phyloP scores from a whole-genome alignment of 2,329 filamentous ascomycete species.

The Epichloe amarillans region DNA sequence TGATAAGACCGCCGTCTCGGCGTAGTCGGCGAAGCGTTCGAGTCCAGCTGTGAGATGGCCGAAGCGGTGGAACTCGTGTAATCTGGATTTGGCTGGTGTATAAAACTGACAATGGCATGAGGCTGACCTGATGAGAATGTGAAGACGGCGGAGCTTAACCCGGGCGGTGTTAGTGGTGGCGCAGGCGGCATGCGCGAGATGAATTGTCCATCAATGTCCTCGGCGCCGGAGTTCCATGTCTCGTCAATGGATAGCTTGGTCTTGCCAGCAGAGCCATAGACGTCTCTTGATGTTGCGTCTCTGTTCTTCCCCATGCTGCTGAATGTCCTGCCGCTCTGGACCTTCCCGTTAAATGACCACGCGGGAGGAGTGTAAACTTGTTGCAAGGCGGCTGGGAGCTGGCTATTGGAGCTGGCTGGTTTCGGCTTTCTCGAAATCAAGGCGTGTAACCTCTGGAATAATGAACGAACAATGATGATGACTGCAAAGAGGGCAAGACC shows the following conservation, averaged over 20 bases:
- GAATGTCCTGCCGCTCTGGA: conserved; percentile 3
- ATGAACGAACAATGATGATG: conserved; percentile 20
- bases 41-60: conserved; percentile 14
- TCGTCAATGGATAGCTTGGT: conserved; percentile 13
- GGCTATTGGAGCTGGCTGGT: conserved; percentile 4
- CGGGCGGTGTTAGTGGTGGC: conserved; percentile 36
- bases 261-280: conserved; percentile 5
- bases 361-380: conserved; percentile 8
- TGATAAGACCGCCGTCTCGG: conserved; percentile 30
- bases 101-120: conserved; percentile 22
- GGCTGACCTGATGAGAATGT: conserved; percentile 25
- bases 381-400: conserved; percentile 7
- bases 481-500: conserved; percentile 22
- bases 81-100: conserved; percentile 37
- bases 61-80: conserved; percentile 27
- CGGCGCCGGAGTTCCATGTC: conserved; percentile 14
- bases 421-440: neutral
- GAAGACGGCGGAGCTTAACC: conserved; percentile 28
- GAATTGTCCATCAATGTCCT: conserved; percentile 16
- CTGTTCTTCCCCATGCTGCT: conserved; percentile 1
- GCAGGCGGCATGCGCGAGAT: conserved; percentile 29
- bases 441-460: conserved; percentile 12
- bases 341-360: conserved; percentile 17
- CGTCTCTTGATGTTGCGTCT: conserved; percentile 5
- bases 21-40: conserved; percentile 16